These are phyloP conservation scores for Fusarium oxysporum DNA, from an alignment of 2,329 filamentous ascomycete species.

Conservation along the genomic window DNA sequence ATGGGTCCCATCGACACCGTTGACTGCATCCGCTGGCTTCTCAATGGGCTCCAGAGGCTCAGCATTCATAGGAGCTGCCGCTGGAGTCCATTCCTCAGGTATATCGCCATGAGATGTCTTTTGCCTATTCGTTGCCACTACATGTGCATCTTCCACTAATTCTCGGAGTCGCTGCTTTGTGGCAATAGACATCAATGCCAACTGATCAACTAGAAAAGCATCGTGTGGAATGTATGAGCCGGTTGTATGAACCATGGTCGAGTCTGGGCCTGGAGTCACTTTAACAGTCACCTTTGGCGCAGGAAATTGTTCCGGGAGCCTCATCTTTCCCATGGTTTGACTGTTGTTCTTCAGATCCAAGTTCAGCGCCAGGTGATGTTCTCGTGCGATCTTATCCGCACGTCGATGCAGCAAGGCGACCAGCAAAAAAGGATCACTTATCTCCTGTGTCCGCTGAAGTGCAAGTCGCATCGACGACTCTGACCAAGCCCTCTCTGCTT, in stretches of 20 bases:
- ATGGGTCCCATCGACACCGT: conserved; percentile 32
- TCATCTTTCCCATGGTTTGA: conserved; percentile 60
- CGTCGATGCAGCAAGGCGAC: conserved; percentile 71
- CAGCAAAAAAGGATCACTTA: conserved; percentile 78
- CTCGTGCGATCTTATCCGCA: conserved; percentile 67
- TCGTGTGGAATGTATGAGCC: conserved; percentile 81
- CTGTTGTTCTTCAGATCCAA: conserved; percentile 63
- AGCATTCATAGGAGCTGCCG: conserved; percentile 68
- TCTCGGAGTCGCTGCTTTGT: conserved; percentile 82
- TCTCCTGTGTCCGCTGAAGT: conserved; percentile 72
- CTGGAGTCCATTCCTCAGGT: conserved; percentile 79
- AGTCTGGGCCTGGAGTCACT: conserved; percentile 70
- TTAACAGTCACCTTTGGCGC: conserved; percentile 65
- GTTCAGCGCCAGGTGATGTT: conserved; percentile 68
- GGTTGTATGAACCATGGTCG: conserved; percentile 70
- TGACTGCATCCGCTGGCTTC: conserved; percentile 26
- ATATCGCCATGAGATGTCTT: conserved; percentile 83
- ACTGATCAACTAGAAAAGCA: conserved; percentile 81
- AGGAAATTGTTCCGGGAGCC: conserved; percentile 61
- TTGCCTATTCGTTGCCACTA: conserved; percentile 77
- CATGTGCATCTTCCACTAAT: conserved; percentile 81
- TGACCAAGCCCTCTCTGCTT: conserved; percentile 73
- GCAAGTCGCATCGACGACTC: conserved; percentile 72
- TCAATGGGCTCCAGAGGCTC: conserved; percentile 51
- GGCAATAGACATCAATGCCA: conserved; percentile 84